Evolutionary conservation across 345 rosid species (phyloP), one percentile per base, ranked within the genome.

Genomic region (Nephelium lappaceum): DNA sequence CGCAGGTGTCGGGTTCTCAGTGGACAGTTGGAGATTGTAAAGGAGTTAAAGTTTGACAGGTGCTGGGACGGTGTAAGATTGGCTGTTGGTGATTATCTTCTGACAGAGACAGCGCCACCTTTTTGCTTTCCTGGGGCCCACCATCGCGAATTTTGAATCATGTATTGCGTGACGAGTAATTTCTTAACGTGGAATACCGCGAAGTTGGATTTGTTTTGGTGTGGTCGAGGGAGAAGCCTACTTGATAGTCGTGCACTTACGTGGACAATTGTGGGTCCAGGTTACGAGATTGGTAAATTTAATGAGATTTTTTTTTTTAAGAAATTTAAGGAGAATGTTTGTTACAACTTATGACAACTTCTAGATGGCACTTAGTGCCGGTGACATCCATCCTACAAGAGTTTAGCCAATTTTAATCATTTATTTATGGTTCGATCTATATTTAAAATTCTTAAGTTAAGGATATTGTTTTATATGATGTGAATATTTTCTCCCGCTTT

Each of bases 81-180:
- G 19, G 39, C 74, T 10, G 72, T 66, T n/a, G 47, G 6, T n/a
- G 67, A 75, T 68, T 53, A 27, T 72, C 9, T 23, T 3, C 69
- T 25, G 77, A 69, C 6, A 4, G 12, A 15, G 70, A 68, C 67
- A 39, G 84, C 82, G 79, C 87, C 51, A 51, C 83, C 80, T 71
- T 67, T 67, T 81, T 69, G 57, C 72, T 62, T 58, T 3, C 14
- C 9, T 63, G 76, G 72, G 73, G 80, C 78, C 84, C 83, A 66
- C 80, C 60, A 36, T 21, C 15, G 18, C 25, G 67, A 38, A 76
- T 70, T n/a, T 70, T 25, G 23, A 14, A 11, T 70, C 72, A 45
- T 72, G 78, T 23, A 67, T 72, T 31, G 68, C 75, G 61, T 11
- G 9, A 25, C 43, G 21, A 19, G 77, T 12, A 11, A 38, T 14